A percentile compares a stretch with the other conserved stretches of the same genome.
Evolutionary conservation across 352 stramenopile species (phyloP).

Genomic region (Peronospora belbahrii): DNA sequence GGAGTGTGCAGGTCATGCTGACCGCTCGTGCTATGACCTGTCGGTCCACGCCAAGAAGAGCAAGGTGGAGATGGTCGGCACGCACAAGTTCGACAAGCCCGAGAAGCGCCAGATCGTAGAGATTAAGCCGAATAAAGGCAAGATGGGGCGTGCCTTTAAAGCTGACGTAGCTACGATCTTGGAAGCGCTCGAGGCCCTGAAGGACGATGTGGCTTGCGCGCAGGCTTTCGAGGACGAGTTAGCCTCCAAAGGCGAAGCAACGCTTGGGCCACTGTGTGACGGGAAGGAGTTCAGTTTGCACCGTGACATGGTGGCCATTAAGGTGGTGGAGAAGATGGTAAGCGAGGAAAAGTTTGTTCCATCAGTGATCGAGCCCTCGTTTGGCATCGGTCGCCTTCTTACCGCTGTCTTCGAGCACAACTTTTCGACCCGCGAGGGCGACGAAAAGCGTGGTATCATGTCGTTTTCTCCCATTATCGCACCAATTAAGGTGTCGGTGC

Average conservation of each 20-base stretch:
- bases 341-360: conserved; percentile 97
- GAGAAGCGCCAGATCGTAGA: conserved; percentile 91
- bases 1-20: conserved; percentile 97
- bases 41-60: conserved; percentile 84
- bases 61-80: conserved; percentile 85
- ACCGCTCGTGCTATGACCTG: conserved; percentile 98
- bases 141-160: conserved; percentile 96
- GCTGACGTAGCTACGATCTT: conserved; percentile 78
- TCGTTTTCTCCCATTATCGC: conserved; percentile 94
- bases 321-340: conserved; percentile 93
- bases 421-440: conserved; percentile 93
- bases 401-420: conserved; percentile 98
- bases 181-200: conserved; percentile 71
- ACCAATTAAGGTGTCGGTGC: conserved; percentile 97
- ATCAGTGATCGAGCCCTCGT: conserved; percentile 98
- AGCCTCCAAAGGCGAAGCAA: conserved; percentile 83
- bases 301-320: conserved; percentile 93
- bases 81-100: conserved; percentile 86
- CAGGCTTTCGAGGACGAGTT: conserved; percentile 89
- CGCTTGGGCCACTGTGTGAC: conserved; percentile 81
- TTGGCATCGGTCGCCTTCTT: conserved; percentile 97
- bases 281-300: conserved; percentile 89
- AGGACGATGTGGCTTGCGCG: conserved; percentile 83
- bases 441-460: conserved; percentile 97
- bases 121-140: conserved; percentile 95